These are phyloP conservation scores for Penicillium sp. DNA, from an alignment of 2,329 filamentous ascomycete genomes.

Conservation along the genomic window DNA sequence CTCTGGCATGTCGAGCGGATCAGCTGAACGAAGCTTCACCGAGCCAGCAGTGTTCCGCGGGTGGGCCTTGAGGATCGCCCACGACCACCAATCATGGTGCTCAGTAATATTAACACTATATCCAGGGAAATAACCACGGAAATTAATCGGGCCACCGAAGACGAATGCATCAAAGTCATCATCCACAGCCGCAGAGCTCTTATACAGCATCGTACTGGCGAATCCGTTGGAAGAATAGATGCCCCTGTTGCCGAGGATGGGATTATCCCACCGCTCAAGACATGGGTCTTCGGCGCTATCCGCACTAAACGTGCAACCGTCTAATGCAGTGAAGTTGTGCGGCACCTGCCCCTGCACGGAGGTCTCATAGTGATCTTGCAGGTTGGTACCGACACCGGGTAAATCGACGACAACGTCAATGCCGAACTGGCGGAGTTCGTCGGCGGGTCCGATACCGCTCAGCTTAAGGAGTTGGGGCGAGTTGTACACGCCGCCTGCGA, in stretches of 20 bases:
- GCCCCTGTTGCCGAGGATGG: slow-evolving; percentile 38
- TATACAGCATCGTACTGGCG: slow-evolving; percentile 50
- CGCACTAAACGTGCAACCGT: slow-evolving; percentile 34
- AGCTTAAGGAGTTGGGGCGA: slow-evolving; percentile 65
- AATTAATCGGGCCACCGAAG: slow-evolving; percentile 58
- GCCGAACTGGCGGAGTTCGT: slow-evolving; percentile 53
- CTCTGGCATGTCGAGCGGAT: slow-evolving; percentile 64
- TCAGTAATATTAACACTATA: slow-evolving; percentile 47
- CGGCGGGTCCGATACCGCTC: slow-evolving; percentile 59
- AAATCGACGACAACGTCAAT: slow-evolving; percentile 59
- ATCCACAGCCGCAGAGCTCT: slow-evolving; percentile 38
- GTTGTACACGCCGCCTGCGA: slow-evolving; percentile 59
- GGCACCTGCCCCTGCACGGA: slow-evolving; percentile 29
- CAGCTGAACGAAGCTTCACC: slow-evolving; percentile 60
- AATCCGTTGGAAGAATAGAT: slow-evolving; percentile 55
- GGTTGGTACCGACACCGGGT: slow-evolving; percentile 63
- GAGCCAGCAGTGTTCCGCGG: slow-evolving; percentile 63
- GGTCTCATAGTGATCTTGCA: slow-evolving; percentile 57
- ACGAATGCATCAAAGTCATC: slow-evolving; percentile 57
- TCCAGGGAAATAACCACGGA: slow-evolving; percentile 53
- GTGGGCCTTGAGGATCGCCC: slow-evolving; percentile 60
- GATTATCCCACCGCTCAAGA: slow-evolving; percentile 45
- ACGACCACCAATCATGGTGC: slow-evolving; percentile 45
- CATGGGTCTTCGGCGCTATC: slow-evolving; percentile 41
- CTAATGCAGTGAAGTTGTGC: slow-evolving; percentile 43